These are phyloP conservation scores for Cynara cardunculus DNA, from an alignment of 129 eudicot species.

Conservation along the genomic window DNA sequence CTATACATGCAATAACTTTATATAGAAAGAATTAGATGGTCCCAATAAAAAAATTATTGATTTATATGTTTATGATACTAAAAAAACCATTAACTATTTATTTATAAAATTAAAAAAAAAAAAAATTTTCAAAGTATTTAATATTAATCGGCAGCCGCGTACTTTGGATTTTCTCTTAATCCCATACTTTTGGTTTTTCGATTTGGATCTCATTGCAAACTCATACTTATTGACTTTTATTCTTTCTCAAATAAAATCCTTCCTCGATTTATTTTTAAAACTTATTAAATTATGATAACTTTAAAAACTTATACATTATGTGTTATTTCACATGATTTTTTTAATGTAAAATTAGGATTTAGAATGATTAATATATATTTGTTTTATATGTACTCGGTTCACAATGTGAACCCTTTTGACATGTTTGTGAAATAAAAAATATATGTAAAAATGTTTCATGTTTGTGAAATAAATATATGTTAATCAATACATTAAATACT, in stretches of 20 bases:
- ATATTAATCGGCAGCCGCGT: conserved; percentile 36
- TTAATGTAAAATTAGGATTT: too few relatives aligned
- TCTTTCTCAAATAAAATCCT: background rate
- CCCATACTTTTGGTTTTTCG: conserved; percentile 26
- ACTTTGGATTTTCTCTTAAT: conserved; percentile 32
- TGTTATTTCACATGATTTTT: too few relatives aligned
- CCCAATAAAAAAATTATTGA: background rate
- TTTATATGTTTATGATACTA: background rate
- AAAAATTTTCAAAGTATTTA: background rate
- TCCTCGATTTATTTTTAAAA: background rate
- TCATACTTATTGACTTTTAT: conserved; percentile 19
- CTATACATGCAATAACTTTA: too few relatives aligned
- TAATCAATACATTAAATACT: too few relatives aligned
- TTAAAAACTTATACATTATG: too few relatives aligned
- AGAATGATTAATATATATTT: too few relatives aligned
- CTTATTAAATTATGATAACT: too few relatives aligned
- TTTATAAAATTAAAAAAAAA: background rate
- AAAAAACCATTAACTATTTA: background rate
- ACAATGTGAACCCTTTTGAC: too few relatives aligned
- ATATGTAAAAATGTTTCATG: too few relatives aligned
- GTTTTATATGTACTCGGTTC: too few relatives aligned
- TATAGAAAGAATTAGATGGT: background rate
- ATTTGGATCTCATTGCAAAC: conserved; percentile 10
- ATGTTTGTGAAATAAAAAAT: too few relatives aligned
- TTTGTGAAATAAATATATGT: too few relatives aligned